Evolutionary conservation across 495 filamentous ascomycete genomes (phyloP).

Genomic region (Xylaria cubensis): DNA sequence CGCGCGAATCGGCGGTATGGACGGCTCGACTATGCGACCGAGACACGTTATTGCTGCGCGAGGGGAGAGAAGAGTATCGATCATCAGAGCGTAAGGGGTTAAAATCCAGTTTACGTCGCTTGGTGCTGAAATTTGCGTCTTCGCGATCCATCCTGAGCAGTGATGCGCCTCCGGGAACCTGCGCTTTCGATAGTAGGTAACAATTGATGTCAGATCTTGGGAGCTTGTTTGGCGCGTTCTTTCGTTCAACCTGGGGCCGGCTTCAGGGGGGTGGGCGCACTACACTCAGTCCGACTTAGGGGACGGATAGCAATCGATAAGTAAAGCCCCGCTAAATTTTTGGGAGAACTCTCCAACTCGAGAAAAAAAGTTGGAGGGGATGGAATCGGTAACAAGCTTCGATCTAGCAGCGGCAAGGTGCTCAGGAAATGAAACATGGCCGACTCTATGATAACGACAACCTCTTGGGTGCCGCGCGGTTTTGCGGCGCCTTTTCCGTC

Average conservation of each 20-base stretch:
- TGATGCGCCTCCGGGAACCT: neutral
- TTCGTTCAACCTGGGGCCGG: neutral
- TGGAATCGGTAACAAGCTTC: conserved; percentile 7
- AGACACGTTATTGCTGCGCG: conserved; percentile 46
- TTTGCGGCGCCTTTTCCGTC: conserved; percentile 90
- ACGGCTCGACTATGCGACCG: conserved; percentile 45
- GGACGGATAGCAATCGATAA: conserved; percentile 37
- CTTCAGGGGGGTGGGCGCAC: neutral
- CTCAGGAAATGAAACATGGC: conserved; percentile 29
- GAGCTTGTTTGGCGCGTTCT: neutral
- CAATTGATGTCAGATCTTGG: neutral
- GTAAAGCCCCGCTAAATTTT: conserved; percentile 39
- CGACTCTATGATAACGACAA: conserved; percentile 87
- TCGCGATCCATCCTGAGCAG: conserved; percentile 43
- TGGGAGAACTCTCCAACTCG: conserved; percentile 22
- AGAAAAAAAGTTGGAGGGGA: conserved; percentile 42
- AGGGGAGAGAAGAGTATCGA: conserved; percentile 63
- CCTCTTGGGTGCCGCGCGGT: conserved; percentile 91
- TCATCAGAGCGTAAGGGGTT: conserved; percentile 62
- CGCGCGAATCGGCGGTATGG: conserved; percentile 43
- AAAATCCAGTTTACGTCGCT: conserved; percentile 68
- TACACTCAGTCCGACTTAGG: neutral
- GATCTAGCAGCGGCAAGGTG: neutral
- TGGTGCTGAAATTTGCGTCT: conserved; percentile 60
- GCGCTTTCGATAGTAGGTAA: neutral